A percentile compares a stretch with the other conserved stretches of the same genome.
phyloP scores from a whole-genome alignment of 306 rosid genomes.

The Luffa aegyptiaca region DNA sequence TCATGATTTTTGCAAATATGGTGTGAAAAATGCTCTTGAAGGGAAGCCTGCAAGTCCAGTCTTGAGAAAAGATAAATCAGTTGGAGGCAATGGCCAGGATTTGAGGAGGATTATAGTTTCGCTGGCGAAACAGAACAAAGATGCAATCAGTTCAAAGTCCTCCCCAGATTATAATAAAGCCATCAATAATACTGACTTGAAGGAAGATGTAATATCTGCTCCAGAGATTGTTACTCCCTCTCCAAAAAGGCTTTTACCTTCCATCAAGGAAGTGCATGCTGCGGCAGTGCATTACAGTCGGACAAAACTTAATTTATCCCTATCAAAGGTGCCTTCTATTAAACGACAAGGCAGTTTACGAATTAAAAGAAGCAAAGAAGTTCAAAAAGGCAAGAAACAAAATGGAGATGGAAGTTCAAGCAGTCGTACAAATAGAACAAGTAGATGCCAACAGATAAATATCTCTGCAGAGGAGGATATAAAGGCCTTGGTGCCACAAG shows the following conservation, averaged over 20 bases:
- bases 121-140: not conserved
- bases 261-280: constrained; percentile 26
- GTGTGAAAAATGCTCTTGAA: constrained; percentile 31
- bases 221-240: constrained; percentile 15
- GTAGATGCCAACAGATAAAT: not conserved
- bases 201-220: constrained; percentile 7
- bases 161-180: constrained; percentile 13
- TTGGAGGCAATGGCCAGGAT: constrained; percentile 11
- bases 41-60: constrained; percentile 28
- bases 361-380: constrained; percentile 16
- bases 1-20: constrained; percentile 76
- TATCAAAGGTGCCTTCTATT: constrained; percentile 15
- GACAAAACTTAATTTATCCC: not conserved
- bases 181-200: not conserved
- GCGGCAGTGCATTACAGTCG: constrained; percentile 19
- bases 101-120: not conserved
- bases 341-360: constrained; percentile 7
- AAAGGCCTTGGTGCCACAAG: not conserved
- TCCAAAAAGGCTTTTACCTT: constrained; percentile 22
- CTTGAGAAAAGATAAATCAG: constrained; percentile 14
- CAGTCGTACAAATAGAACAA: not conserved
- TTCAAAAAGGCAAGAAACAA: constrained; percentile 11
- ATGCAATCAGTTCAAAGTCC: constrained; percentile 9
- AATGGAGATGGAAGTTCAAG: constrained; percentile 1
- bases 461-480: not conserved